phyloP scores from a whole-genome alignment of 345 rosid genomes.

The Boechera divaricarpa region DNA sequence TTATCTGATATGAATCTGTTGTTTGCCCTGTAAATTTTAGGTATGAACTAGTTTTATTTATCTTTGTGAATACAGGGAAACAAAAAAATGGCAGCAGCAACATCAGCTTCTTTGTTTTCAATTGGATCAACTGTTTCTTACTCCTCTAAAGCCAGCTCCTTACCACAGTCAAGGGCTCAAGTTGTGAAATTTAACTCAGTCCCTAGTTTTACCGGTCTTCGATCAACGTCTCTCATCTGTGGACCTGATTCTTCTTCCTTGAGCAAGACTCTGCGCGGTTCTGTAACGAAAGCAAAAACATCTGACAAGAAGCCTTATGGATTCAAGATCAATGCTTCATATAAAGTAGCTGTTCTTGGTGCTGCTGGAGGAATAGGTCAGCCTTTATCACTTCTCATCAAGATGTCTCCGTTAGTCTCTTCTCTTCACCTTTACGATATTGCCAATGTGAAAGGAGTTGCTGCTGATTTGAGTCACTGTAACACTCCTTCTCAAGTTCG shows the following conservation, averaged over 20 bases:
- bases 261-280: constrained; percentile 50
- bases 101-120: constrained; percentile 66
- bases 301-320: constrained; percentile 47
- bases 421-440: constrained; percentile 82
- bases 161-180: constrained; percentile 53
- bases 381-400: constrained; percentile 80
- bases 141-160: constrained; percentile 50
- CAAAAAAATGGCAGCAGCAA: constrained; percentile 74
- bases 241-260: constrained; percentile 65
- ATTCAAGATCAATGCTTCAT: constrained; percentile 72
- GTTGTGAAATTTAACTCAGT: constrained; percentile 52
- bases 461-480: constrained; percentile 95
- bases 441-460: constrained; percentile 93
- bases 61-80: constrained; percentile 16
- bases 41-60: neutral
- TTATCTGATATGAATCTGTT: neutral
- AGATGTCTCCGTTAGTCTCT: constrained; percentile 95
- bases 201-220: constrained; percentile 63
- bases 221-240: constrained; percentile 59
- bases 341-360: constrained; percentile 89
- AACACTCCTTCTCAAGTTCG: constrained; percentile 87
- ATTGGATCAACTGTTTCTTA: constrained; percentile 59
- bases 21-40: neutral
- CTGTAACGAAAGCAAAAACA: constrained; percentile 50
- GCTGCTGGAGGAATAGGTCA: constrained; percentile 97